Evolutionary conservation across 495 filamentous ascomycete genomes (phyloP), one percentile per base, ranked within the genome.

Genomic region (Melanomma pulvis-pyrius): DNA sequence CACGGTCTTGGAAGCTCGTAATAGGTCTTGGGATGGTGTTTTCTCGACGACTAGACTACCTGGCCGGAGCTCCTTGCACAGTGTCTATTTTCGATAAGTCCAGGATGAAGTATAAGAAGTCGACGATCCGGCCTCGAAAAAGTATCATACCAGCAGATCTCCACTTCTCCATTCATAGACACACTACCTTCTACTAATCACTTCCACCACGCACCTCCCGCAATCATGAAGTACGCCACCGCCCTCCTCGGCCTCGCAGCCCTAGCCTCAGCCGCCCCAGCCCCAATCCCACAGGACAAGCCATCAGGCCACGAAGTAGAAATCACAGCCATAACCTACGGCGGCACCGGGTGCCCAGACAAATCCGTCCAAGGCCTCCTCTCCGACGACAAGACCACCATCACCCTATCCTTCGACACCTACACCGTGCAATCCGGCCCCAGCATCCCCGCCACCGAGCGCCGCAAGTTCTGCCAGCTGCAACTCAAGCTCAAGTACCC

Each of bases 351-450:
- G 4, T 68, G 65, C 29, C 65, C 65, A 8, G 65, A 68, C 65
- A 63, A 68, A 24, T 47, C 65, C 2, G 65, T 68, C 25, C 65
- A 63, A 56, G 59, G 65, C n/a, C 65, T 68, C 15, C 60, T 68
- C 12, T 59, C 65, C 25, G 65, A 68, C 34, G 65, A 68, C 46
- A 49, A 24, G 22, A 63, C 65, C 3, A 68, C 65, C 54, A 51
- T 68, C 59, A 63, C 65, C 19, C 51, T 68, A 22, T 68, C 65
- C 19, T 68, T 68, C 53, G 65, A 68, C 29, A 15, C 51, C 1
- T 68, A 68, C 65, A 68, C 65, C 5, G 65, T 68, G 4, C 65
- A 68, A 50, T 68, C 65, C 22, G 65, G 65, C n/a, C 65, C 65
- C 51, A 68, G 34, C 54, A 68, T 68, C 53, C 46, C 65, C 2